Conservation (phyloP, 78 protist species). For the Emiliania huxleyi region DNA sequence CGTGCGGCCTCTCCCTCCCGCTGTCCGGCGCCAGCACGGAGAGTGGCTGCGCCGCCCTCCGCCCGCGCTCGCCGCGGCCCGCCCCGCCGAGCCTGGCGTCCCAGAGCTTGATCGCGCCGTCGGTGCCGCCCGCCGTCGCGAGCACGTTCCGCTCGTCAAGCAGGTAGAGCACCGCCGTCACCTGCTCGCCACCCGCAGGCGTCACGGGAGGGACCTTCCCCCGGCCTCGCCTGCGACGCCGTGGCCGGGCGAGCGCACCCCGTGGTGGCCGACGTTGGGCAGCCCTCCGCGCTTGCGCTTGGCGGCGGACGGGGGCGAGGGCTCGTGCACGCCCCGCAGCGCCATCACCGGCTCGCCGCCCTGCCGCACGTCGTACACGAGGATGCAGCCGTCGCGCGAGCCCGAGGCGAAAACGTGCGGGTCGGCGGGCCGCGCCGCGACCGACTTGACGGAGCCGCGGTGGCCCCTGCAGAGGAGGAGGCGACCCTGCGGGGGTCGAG, state of each 20-base stretch:
- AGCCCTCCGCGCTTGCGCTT: not conserved
- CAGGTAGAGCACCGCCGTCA: slow-evolving; percentile 6
- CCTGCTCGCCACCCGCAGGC: not conserved
- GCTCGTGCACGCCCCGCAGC: not conserved
- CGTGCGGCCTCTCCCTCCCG: not conserved
- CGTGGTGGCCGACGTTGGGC: too few species aligned
- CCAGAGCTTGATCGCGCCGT: slow-evolving; percentile 41
- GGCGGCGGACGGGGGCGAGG: too few species aligned
- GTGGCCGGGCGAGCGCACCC: not conserved
- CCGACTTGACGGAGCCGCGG: slow-evolving; percentile 33
- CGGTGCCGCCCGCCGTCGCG: slow-evolving; percentile 30
- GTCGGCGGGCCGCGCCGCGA: not conserved
- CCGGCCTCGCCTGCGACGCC: too few species aligned
- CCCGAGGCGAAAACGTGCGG: slow-evolving; percentile 1
- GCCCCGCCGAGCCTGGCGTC: not conserved
- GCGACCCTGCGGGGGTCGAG: not conserved
- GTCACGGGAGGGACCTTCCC: not conserved
- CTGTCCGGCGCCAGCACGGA: not conserved
- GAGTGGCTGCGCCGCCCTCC: not conserved
- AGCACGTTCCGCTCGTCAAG: not conserved
- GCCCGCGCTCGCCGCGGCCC: not conserved
- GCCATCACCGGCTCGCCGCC: not conserved
- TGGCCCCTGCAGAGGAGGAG: not conserved
- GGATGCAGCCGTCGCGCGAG: not conserved
- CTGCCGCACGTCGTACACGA: slow-evolving; percentile 8